phyloP scores from a whole-genome alignment of 371 early-diverging fungal species.

The Dichotomocladium elegans region DNA sequence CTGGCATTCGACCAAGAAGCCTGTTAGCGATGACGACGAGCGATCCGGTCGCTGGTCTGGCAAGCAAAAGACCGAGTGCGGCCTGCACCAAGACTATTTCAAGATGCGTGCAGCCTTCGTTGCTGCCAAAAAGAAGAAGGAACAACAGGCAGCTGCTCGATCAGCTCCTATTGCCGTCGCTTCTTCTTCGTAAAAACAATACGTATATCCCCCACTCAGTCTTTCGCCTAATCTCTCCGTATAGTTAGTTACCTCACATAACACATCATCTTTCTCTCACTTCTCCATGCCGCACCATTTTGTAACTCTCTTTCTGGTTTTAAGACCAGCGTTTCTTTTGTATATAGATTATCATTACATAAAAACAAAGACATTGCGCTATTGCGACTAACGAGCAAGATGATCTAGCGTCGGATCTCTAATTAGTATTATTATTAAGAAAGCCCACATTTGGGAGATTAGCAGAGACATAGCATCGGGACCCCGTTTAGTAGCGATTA shows the following conservation, averaged over 20 bases:
- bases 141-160: conserved; percentile 21
- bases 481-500: too few species aligned
- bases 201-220: not conserved
- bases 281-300: not conserved
- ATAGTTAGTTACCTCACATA: too few species aligned
- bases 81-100: conserved; percentile 93
- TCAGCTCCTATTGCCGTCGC: conserved; percentile 4
- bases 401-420: too few species aligned
- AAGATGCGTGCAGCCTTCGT: conserved; percentile 76
- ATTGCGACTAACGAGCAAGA: too few species aligned
- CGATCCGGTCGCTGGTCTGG: conserved; percentile 91
- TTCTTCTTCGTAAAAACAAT: not conserved
- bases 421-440: too few species aligned
- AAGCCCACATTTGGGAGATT: too few species aligned
- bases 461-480: too few species aligned
- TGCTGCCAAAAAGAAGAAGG: conserved; percentile 45
- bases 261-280: not conserved
- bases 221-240: not conserved
- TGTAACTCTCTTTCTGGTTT: not conserved
- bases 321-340: not conserved
- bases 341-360: not conserved
- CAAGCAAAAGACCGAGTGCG: conserved; percentile 89
- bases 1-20: conserved; percentile 84
- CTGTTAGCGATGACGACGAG: conserved; percentile 63
- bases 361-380: too few species aligned